Percentiles rank a stretch among this genome's conserved stretches.
These are phyloP conservation scores for Globisporangium middletonii DNA, from an alignment of 352 stramenopile genomes.

Conservation along the genomic window DNA sequence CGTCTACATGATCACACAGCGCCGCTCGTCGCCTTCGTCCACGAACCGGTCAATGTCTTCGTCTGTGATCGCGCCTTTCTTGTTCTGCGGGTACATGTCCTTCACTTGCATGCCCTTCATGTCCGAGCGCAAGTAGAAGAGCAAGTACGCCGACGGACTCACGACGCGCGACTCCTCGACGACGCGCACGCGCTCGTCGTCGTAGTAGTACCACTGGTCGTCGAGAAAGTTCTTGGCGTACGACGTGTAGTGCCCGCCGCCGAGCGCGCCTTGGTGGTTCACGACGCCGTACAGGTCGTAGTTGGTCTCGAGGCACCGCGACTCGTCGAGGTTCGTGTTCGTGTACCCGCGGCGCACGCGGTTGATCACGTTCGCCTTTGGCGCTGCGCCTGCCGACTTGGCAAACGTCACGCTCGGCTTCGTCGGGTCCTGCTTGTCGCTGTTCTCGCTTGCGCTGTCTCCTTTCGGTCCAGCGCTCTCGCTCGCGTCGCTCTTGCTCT, in stretches of 20 bases:
- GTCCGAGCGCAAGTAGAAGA: conserved; percentile 90
- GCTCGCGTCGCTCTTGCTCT: not conserved
- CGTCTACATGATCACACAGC: conserved; percentile 80
- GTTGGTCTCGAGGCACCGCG: conserved; percentile 78
- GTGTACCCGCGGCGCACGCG: conserved; percentile 78
- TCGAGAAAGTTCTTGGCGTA: conserved; percentile 87
- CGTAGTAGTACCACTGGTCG: conserved; percentile 89
- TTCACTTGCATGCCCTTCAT: conserved; percentile 79
- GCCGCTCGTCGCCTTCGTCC: conserved; percentile 72
- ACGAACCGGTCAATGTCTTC: conserved; percentile 88
- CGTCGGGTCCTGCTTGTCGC: conserved; percentile 2
- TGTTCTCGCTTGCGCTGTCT: not conserved
- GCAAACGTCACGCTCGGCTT: conserved; percentile 13
- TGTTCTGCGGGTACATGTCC: conserved; percentile 83
- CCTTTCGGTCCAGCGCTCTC: not conserved
- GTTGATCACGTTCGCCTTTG: conserved; percentile 37
- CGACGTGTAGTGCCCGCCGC: conserved; percentile 83
- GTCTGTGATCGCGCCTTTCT: conserved; percentile 81
- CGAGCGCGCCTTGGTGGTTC: conserved; percentile 85
- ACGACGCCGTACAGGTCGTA: conserved; percentile 88
- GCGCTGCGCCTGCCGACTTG: not conserved
- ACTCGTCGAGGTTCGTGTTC: conserved; percentile 87
- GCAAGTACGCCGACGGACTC: conserved; percentile 83
- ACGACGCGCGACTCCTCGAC: conserved; percentile 85
- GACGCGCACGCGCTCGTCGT: conserved; percentile 83